phyloP scores from a whole-genome alignment of 768 basidiomycete species.

The Punctularia strigosozonata region DNA sequence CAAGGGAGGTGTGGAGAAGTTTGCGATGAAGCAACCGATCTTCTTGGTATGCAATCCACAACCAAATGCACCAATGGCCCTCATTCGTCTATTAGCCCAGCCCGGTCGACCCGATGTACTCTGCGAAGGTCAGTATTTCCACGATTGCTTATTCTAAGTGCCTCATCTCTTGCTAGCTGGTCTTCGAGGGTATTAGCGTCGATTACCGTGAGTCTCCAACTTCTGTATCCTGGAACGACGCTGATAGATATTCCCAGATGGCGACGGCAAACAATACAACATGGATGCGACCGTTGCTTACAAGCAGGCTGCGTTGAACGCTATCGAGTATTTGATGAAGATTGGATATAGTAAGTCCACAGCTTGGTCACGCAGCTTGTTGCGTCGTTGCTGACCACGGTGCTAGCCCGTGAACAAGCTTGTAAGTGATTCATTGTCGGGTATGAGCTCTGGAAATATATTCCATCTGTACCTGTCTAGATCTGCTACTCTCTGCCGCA shows the following conservation, averaged over 20 bases:
- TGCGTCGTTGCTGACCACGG: not conserved
- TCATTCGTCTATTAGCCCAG: constrained; percentile 49
- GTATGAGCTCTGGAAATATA: not conserved
- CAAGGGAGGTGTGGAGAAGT: constrained; percentile 64
- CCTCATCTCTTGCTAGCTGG: constrained; percentile 26
- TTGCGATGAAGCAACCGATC: constrained; percentile 63
- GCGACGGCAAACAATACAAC: constrained; percentile 62
- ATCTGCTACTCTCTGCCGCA: constrained; percentile 57
- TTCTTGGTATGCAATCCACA: constrained; percentile 37
- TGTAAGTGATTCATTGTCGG: constrained; percentile 25
- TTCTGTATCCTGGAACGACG: too few species aligned
- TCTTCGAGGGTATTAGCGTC: constrained; percentile 69
- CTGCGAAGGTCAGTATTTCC: constrained; percentile 36
- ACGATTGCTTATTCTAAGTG: not conserved
- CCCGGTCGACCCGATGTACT: constrained; percentile 64
- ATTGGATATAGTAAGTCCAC: constrained; percentile 55
- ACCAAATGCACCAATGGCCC: too few species aligned
- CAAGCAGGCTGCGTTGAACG: constrained; percentile 69
- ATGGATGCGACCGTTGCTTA: constrained; percentile 78
- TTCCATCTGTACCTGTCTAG: constrained; percentile 17
- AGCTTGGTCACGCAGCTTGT: not conserved
- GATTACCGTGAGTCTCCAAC: constrained; percentile 40
- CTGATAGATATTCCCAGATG: constrained; percentile 28
- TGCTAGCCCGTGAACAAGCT: constrained; percentile 61
- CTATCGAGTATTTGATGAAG: constrained; percentile 64